Conservation (phyloP, 2,329 filamentous ascomycete species). For the Neofusicoccum ribis region DNA sequence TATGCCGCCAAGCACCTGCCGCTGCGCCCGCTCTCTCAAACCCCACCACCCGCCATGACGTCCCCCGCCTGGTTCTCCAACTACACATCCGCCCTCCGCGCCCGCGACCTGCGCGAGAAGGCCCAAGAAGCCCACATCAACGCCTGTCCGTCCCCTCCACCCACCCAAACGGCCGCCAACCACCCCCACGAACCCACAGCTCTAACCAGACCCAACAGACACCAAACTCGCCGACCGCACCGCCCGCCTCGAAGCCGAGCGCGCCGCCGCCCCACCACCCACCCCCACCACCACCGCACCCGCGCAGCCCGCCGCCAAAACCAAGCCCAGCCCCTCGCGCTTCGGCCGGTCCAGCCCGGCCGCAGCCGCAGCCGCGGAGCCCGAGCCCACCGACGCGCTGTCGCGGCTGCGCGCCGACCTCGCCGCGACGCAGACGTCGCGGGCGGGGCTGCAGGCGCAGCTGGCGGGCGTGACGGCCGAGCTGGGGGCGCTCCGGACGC, state of each 20-base stretch:
- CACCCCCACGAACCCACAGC: no score
- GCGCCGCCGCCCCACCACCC: conserved; percentile 31
- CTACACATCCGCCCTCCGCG: conserved; percentile 73
- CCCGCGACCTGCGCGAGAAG: conserved; percentile 69
- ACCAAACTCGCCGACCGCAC: conserved; percentile 49
- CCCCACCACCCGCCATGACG: conserved; percentile 44
- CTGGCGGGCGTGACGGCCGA: conserved; percentile 65
- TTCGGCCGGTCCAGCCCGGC: conserved; percentile 27
- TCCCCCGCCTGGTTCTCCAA: conserved; percentile 70
- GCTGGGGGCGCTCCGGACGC: conserved; percentile 62
- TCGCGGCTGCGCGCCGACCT: conserved; percentile 61
- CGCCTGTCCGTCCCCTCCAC: conserved; percentile 61
- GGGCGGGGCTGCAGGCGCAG: conserved; percentile 65
- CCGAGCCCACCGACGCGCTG: conserved; percentile 26
- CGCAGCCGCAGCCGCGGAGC: conserved; percentile 26
- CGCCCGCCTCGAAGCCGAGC: conserved; percentile 25
- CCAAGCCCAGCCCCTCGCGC: conserved; percentile 14
- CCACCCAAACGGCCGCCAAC: not conserved
- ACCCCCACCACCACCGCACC: conserved; percentile 23
- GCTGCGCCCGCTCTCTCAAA: not conserved
- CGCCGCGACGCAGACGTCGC: conserved; percentile 73
- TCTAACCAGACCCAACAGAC: conserved; percentile 28
- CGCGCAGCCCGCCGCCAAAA: not conserved
- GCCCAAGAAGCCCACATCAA: conserved; percentile 69
- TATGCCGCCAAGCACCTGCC: not conserved